Evolutionary conservation across 352 stramenopile genomes (phyloP).

Genomic region (Phytopythium helicoides): DNA sequence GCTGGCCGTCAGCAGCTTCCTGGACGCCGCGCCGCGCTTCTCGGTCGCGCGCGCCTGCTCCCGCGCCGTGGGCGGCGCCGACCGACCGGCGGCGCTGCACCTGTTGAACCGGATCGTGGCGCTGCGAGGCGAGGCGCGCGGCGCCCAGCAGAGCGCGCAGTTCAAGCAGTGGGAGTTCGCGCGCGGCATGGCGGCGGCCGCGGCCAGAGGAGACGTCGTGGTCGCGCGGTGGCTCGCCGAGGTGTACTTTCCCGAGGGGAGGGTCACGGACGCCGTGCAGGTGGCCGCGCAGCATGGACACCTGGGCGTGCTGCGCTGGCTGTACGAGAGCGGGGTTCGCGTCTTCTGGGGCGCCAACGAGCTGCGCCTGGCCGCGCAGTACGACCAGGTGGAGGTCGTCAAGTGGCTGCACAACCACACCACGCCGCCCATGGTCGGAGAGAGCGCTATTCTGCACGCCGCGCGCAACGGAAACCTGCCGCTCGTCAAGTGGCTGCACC

Average conservation of each 20-base stretch:
- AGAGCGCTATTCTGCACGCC: slow-evolving; percentile 26
- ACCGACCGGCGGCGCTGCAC: slow-evolving; percentile 8
- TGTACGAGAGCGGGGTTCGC: slow-evolving; percentile 18
- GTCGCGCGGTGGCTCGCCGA: slow-evolving; percentile 20
- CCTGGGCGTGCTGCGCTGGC: slow-evolving; percentile 18
- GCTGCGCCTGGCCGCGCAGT: slow-evolving; percentile 20
- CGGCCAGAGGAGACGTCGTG: slow-evolving; percentile 16
- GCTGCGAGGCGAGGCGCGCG: slow-evolving; percentile 1
- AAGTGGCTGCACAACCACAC: slow-evolving; percentile 25
- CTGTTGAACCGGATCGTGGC: slow-evolving; percentile 19
- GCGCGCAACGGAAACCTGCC: slow-evolving; percentile 28
- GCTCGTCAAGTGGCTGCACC: slow-evolving; percentile 36
- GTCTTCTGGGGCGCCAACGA: slow-evolving; percentile 37
- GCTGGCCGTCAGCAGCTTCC: slow-evolving; percentile 13
- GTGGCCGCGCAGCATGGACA: slow-evolving; percentile 16
- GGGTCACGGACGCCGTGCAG: slow-evolving; percentile 19
- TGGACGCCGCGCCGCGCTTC: slow-evolving; percentile 22
- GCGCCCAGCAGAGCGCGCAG: slow-evolving; percentile 15
- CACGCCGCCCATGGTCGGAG: slow-evolving; percentile 18
- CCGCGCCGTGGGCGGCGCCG: slow-evolving; percentile 19
- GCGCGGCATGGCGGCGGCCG: slow-evolving; percentile 16
- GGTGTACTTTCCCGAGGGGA: slow-evolving; percentile 18
- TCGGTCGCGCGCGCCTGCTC: slow-evolving; percentile 15
- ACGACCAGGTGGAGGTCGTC: slow-evolving; percentile 13
- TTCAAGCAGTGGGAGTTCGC: slow-evolving; percentile 28